Evolutionary conservation across 192 early-diverging fungal genomes (phyloP).

Genomic region (Ambispora gerdemannii): DNA sequence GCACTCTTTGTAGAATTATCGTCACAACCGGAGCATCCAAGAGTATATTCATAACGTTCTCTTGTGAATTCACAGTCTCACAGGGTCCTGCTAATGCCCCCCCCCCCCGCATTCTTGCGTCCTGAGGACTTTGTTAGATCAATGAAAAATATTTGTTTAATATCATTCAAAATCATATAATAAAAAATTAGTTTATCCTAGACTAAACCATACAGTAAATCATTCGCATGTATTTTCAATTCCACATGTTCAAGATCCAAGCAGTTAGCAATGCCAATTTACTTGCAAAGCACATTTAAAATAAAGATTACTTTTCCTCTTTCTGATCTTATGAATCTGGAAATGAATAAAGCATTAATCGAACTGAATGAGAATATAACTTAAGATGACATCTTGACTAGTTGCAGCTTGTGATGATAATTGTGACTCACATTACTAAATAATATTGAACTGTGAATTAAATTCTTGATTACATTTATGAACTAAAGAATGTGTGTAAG

Average conservation of each 20-base stretch:
- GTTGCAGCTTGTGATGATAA: too few relatives aligned
- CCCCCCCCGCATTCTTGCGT: slow-evolving; percentile 87
- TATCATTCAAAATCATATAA: too few relatives aligned
- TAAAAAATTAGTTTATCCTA: slow-evolving; percentile 64
- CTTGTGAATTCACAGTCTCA: slow-evolving; percentile 50
- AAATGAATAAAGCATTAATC: too few relatives aligned
- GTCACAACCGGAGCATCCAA: slow-evolving; percentile 62
- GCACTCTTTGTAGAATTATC: slow-evolving; percentile 36
- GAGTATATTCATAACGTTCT: slow-evolving; percentile 70
- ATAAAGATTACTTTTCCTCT: slow-evolving; percentile 82
- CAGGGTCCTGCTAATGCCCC: slow-evolving; percentile 74
- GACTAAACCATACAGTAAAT: slow-evolving; percentile 89
- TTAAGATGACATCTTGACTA: too few relatives aligned
- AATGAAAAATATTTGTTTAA: slow-evolving; percentile 10
- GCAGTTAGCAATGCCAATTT: slow-evolving; percentile 70
- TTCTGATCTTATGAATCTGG: too few relatives aligned
- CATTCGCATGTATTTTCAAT: slow-evolving; percentile 82
- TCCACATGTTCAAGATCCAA: slow-evolving; percentile 95
- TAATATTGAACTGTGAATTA: too few relatives aligned
- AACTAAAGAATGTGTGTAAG: too few relatives aligned
- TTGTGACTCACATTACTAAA: too few relatives aligned
- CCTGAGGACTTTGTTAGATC: slow-evolving; percentile 67
- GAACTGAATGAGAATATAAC: too few relatives aligned
- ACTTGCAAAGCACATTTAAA: slow-evolving; percentile 84
- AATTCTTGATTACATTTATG: too few relatives aligned